phyloP scores from a whole-genome alignment of 169 alveolate genomes.

The Theileria luwenshuni region DNA sequence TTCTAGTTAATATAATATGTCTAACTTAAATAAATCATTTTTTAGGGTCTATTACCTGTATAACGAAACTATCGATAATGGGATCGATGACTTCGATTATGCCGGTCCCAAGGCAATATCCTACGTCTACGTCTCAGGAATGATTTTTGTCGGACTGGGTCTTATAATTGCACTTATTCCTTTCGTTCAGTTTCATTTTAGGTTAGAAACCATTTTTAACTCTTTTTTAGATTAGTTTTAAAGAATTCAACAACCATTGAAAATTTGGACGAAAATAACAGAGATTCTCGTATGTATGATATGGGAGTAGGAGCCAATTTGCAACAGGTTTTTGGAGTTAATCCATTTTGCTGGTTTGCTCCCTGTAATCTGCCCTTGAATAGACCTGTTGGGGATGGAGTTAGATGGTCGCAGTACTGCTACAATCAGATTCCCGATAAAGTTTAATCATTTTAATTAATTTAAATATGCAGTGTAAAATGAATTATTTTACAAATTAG shows the following conservation, averaged over 20 bases:
- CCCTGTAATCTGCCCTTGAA: slow-evolving; percentile 83
- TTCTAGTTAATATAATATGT: background rate
- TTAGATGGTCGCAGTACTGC: slow-evolving; percentile 82
- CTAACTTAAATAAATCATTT: background rate
- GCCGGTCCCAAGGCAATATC: slow-evolving; percentile 53
- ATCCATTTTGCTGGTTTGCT: slow-evolving; percentile 87
- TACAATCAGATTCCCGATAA: slow-evolving; percentile 62
- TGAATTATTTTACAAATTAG: too few relatives aligned
- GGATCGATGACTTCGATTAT: slow-evolving; percentile 12
- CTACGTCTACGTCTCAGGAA: slow-evolving; percentile 64
- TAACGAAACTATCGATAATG: slow-evolving; percentile 36
- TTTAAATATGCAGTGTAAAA: too few relatives aligned
- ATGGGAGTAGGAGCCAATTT: slow-evolving; percentile 83
- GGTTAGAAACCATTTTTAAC: slow-evolving; percentile 15
- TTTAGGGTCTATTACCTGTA: slow-evolving; percentile 42
- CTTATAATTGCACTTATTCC: slow-evolving; percentile 82
- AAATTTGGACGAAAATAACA: slow-evolving; percentile 79
- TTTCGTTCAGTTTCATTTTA: slow-evolving; percentile 83
- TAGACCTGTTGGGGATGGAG: slow-evolving; percentile 90
- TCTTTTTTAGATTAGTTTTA: slow-evolving; percentile 61
- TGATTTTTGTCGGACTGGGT: slow-evolving; percentile 65
- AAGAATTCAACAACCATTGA: slow-evolving; percentile 86
- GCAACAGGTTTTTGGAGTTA: slow-evolving; percentile 83
- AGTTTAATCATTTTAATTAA: slow-evolving; percentile 30
- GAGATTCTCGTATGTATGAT: slow-evolving; percentile 81